Evolutionary conservation across 257 asterid genomes (phyloP), one percentile per base, ranked within the genome.

Genomic region (Knoxia roxburghii): DNA sequence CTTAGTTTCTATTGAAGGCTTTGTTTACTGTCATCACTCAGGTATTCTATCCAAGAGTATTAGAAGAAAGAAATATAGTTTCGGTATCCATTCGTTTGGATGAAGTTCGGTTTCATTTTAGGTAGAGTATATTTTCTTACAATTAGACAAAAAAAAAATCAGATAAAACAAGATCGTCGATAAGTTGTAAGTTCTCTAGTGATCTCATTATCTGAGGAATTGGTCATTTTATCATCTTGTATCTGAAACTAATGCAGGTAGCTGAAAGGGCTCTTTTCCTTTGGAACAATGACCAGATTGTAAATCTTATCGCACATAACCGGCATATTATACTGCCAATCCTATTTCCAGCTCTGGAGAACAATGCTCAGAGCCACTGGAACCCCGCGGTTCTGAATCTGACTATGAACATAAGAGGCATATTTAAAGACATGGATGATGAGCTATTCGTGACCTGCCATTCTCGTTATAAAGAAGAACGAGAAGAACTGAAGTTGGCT

Each of bases 251-350:
- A 21, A 20, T n/a, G 15, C 83, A 92, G 97, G 98, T 89, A 71
- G 96, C 98, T 7, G 98, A 92, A 79, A 86, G 96, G 73, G 86
- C 97, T 40, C 82, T 88, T 57, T 85, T 88, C 83, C 79, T 91
- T 5, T 91, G 95, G 95, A 88, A 90, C 62, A 91, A 89, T 58
- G 91, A 86, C 54, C 93, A 86, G 69, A 75, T 92, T 3, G 55
- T 83, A 54, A 87, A 81, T 72, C 82, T 89, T 68, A 80, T 92
- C 20, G 87, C 83, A 64, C 91, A 80, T 46, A 92, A 92, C 73
- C 85, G 95, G 52, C 87, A 86, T 53, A 83, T 77, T 3, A 79
- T 92, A 41, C 85, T 92, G 59, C 98, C 98, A 0, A 79, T 92
- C 59, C 56, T 92, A 33, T 78, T 87, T 73, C 97, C 95, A 59